Conservation (phyloP, 2,329 filamentous ascomycete genomes). For the Herpotrichia juniperi region DNA sequence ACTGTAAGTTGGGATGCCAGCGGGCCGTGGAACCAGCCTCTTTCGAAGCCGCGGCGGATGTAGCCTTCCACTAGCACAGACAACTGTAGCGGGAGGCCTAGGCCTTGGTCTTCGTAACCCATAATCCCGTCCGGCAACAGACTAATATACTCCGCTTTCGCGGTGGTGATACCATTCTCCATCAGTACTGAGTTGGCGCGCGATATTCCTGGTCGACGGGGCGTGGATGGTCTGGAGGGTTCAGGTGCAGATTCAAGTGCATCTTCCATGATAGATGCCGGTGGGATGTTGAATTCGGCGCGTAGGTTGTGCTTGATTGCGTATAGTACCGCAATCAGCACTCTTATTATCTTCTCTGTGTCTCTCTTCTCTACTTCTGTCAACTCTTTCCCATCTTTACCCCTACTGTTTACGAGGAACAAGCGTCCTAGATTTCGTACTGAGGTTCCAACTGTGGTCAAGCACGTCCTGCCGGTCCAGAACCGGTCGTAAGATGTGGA, state of each 20-base stretch:
- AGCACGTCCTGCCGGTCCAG: slow-evolving; percentile 65
- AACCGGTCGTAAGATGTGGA: slow-evolving; percentile 69
- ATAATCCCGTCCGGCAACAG: slow-evolving; percentile 58
- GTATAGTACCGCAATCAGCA: slow-evolving; percentile 66
- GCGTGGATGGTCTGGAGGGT: slow-evolving; percentile 23
- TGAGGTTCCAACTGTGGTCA: slow-evolving; percentile 63
- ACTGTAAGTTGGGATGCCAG: slow-evolving; percentile 63
- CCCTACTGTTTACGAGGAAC: slow-evolving; percentile 56
- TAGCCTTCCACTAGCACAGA: slow-evolving; percentile 66
- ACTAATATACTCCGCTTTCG: slow-evolving; percentile 56
- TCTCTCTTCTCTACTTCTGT: slow-evolving; percentile 56
- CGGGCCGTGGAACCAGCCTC: slow-evolving; percentile 66
- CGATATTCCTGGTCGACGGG: neutral
- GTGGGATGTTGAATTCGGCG: slow-evolving; percentile 62
- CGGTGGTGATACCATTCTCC: slow-evolving; percentile 37
- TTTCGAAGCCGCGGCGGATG: slow-evolving; percentile 61
- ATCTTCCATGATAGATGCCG: slow-evolving; percentile 29
- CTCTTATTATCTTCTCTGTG: slow-evolving; percentile 63
- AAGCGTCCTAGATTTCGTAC: slow-evolving; percentile 65
- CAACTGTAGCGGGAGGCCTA: slow-evolving; percentile 66
- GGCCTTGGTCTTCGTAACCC: slow-evolving; percentile 62
- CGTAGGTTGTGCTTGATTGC: slow-evolving; percentile 69
- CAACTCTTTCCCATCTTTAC: slow-evolving; percentile 23
- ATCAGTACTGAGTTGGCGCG: slow-evolving; percentile 21
- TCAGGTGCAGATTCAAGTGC: slow-evolving; percentile 20